phyloP scores from a whole-genome alignment of 495 filamentous ascomycete genomes.

The Friedmanniomyces simplex region DNA sequence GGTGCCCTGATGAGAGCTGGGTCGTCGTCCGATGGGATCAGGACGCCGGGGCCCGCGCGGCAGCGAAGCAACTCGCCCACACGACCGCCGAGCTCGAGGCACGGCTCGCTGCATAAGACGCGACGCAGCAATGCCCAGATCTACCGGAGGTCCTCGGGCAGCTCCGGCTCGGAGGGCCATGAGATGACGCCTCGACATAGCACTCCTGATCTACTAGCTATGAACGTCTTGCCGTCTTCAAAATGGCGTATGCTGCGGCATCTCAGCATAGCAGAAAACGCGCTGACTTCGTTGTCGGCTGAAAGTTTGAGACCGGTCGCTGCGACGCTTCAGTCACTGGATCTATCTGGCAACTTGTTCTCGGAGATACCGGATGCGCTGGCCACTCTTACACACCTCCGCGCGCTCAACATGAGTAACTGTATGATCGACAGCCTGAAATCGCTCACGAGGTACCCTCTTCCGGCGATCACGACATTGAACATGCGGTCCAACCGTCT shows the following conservation, averaged over 20 bases:
- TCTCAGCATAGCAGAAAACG: slow-evolving; percentile 84
- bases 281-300: slow-evolving; percentile 64
- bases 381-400: slow-evolving; percentile 65
- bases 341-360: slow-evolving; percentile 85
- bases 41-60: slow-evolving; percentile 37
- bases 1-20: slow-evolving; percentile 41
- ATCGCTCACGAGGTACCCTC: slow-evolving; percentile 71
- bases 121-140: slow-evolving; percentile 47
- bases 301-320: slow-evolving; percentile 69
- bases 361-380: slow-evolving; percentile 83
- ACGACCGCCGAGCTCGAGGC: slow-evolving; percentile 61
- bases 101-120: slow-evolving; percentile 45
- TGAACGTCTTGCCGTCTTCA: slow-evolving; percentile 58
- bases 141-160: slow-evolving; percentile 77
- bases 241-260: slow-evolving; percentile 95
- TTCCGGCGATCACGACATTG: slow-evolving; percentile 86
- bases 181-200: slow-evolving; percentile 63
- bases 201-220: slow-evolving; percentile 57
- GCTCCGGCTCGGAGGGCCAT: slow-evolving; percentile 74
- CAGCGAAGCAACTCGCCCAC: slow-evolving; percentile 66
- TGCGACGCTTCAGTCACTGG: slow-evolving; percentile 77
- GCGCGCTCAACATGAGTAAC: slow-evolving; percentile 82
- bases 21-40: slow-evolving; percentile 36
- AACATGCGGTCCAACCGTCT: slow-evolving; percentile 88
- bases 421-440: slow-evolving; percentile 97